These are phyloP conservation scores for Sphagnum magellanicum DNA, from an alignment of 228 moss, liverwort and hornwort genomes.

Conservation along the genomic window DNA sequence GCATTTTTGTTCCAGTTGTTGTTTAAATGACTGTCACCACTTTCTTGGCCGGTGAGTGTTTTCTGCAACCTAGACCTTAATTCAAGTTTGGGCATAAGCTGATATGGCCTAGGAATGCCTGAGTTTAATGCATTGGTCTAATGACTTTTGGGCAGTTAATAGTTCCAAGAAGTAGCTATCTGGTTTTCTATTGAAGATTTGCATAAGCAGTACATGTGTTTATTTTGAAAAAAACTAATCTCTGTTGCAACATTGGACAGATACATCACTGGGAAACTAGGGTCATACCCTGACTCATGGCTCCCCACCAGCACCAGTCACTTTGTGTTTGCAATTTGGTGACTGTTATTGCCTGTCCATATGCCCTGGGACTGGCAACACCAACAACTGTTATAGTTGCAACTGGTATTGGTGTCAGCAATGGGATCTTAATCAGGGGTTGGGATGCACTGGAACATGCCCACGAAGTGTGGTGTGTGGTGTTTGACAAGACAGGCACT, in stretches of 20 bases:
- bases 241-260: conserved; percentile 6
- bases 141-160: too few species aligned
- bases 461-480: conserved; percentile 74
- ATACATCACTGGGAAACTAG: conserved; percentile 50
- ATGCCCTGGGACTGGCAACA: conserved; percentile 90
- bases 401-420: conserved; percentile 77
- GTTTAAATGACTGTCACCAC: conserved; percentile 72
- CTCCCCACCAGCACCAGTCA: conserved; percentile 60
- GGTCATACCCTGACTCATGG: conserved; percentile 76
- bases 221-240: too few species aligned
- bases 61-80: too few species aligned
- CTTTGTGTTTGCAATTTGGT: conserved; percentile 86
- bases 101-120: too few species aligned
- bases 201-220: too few species aligned
- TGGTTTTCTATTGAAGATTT: too few species aligned
- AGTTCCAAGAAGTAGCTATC: too few species aligned
- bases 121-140: too few species aligned
- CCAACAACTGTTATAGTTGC: conserved; percentile 98
- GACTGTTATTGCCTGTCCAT: conserved; percentile 91
- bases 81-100: too few species aligned
- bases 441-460: conserved; percentile 89
- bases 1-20: conserved; percentile 80
- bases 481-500: conserved; percentile 96
- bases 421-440: conserved; percentile 88
- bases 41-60: conserved; percentile 37